phyloP scores from a whole-genome alignment of 108 stramenopile species.

The Cyclotella atomus region DNA sequence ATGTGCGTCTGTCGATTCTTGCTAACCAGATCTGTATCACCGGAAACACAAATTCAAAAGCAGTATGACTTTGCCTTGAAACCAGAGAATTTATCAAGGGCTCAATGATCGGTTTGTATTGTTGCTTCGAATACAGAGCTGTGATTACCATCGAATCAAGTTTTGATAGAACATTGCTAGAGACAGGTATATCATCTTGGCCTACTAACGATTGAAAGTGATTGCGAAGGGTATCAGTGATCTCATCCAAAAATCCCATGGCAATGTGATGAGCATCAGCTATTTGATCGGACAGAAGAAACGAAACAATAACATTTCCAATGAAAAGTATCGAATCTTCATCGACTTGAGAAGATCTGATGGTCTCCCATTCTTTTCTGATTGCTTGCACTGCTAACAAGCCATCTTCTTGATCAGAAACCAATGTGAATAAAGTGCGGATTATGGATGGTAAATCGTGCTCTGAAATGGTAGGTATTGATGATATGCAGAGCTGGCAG shows the following conservation, averaged over 20 bases:
- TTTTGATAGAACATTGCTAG: slow-evolving; percentile 9
- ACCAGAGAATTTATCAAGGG: slow-evolving; percentile 24
- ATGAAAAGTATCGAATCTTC: slow-evolving; percentile 23
- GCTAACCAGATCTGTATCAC: slow-evolving; percentile 41
- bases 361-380: slow-evolving; percentile 30
- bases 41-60: slow-evolving; percentile 17
- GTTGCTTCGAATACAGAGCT: slow-evolving; percentile 31
- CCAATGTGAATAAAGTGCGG: slow-evolving; percentile 34
- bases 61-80: slow-evolving; percentile 11
- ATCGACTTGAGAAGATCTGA: background rate
- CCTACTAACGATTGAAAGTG: background rate
- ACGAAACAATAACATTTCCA: slow-evolving; percentile 42
- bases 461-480: slow-evolving; percentile 39
- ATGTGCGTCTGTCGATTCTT: background rate
- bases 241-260: slow-evolving; percentile 23
- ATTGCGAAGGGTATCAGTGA: slow-evolving; percentile 22
- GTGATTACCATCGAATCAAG: slow-evolving; percentile 39
- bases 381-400: slow-evolving; percentile 29
- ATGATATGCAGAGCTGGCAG: slow-evolving; percentile 35
- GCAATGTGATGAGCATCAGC: slow-evolving; percentile 25
- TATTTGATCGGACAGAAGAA: slow-evolving; percentile 25
- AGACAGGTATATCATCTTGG: background rate
- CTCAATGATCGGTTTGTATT: slow-evolving; percentile 29
- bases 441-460: slow-evolving; percentile 50
- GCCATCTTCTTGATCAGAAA: slow-evolving; percentile 28